Evolutionary conservation across 208 protist genomes (phyloP).

Genomic region (Acanthamoeba polyphaga): DNA sequence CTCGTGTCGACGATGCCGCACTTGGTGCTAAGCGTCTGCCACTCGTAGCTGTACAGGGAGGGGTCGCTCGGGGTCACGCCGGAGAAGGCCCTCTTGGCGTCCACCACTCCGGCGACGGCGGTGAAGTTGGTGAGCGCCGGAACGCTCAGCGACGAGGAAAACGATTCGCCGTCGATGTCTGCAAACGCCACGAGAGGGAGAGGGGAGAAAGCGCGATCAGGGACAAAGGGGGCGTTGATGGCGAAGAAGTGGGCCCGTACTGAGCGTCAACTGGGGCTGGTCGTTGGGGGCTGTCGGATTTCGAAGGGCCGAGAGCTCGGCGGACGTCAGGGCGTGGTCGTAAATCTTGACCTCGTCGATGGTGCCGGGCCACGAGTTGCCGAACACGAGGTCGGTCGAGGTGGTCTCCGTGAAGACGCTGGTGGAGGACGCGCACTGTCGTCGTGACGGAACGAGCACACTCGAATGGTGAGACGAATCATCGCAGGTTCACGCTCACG

Average conservation of each 20-base stretch:
- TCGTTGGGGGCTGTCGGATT: not conserved
- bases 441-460: not conserved
- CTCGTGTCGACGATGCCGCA: constrained; percentile 37
- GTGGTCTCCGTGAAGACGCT: constrained; percentile 34
- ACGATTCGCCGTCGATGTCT: constrained; percentile 8
- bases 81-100: not conserved
- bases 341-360: constrained; percentile 54
- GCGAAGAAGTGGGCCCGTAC: not conserved
- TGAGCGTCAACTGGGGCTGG: not conserved
- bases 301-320: not conserved
- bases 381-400: not conserved
- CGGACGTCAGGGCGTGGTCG: constrained; percentile 12
- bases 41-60: not conserved
- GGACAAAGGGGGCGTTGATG: not conserved
- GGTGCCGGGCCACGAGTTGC: constrained; percentile 12
- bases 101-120: not conserved
- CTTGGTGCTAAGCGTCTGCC: constrained; percentile 30
- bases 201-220: not conserved
- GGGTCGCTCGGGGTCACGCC: not conserved
- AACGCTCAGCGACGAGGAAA: not conserved
- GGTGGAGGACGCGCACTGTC: not conserved
- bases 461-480: not conserved
- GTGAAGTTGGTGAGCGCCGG: constrained; percentile 41
- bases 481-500: not conserved
- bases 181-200: not conserved